A percentile compares a stretch with the other conserved stretches of the same genome.
These are phyloP conservation scores for Xanthoconium stramineum DNA, from an alignment of 768 basidiomycete genomes.

Conservation along the genomic window DNA sequence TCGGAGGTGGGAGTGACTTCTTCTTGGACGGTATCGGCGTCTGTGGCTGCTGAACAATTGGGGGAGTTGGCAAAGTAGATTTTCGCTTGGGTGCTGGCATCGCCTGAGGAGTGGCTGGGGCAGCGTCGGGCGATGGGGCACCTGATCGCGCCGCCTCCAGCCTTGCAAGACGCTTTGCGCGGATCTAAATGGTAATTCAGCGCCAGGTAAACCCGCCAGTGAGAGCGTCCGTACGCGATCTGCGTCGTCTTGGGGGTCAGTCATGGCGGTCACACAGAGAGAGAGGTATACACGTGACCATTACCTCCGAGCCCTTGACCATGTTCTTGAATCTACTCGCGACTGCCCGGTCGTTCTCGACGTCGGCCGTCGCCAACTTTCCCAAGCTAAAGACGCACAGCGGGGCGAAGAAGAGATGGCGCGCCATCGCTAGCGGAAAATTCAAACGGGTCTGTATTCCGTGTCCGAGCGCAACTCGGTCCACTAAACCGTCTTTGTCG, in stretches of 20 bases:
- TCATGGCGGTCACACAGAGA: slow-evolving; percentile 24
- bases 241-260: slow-evolving; percentile 69
- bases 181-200: slow-evolving; percentile 54
- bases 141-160: slow-evolving; percentile 51
- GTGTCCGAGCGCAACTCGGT: neutral
- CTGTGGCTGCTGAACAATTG: slow-evolving; percentile 21
- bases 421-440: slow-evolving; percentile 58
- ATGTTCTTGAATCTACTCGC: slow-evolving; percentile 24
- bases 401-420: slow-evolving; percentile 80
- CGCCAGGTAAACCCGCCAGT: neutral
- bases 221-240: slow-evolving; percentile 54
- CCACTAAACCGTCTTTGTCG: neutral
- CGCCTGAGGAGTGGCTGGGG: slow-evolving; percentile 20
- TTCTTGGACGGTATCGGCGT: slow-evolving; percentile 43
- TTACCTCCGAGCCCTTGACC: slow-evolving; percentile 23
- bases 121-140: slow-evolving; percentile 31
- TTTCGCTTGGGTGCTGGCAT: slow-evolving; percentile 34
- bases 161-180: slow-evolving; percentile 87
- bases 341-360: slow-evolving; percentile 53
- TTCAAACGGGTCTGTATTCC: slow-evolving; percentile 68
- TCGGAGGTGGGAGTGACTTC: slow-evolving; percentile 39
- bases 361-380: slow-evolving; percentile 50
- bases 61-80: slow-evolving; percentile 20
- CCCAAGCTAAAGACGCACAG: slow-evolving; percentile 82
- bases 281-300: slow-evolving; percentile 16